Conservation (phyloP, 345 rosid genomes). For the Gossypium arboreum region DNA sequence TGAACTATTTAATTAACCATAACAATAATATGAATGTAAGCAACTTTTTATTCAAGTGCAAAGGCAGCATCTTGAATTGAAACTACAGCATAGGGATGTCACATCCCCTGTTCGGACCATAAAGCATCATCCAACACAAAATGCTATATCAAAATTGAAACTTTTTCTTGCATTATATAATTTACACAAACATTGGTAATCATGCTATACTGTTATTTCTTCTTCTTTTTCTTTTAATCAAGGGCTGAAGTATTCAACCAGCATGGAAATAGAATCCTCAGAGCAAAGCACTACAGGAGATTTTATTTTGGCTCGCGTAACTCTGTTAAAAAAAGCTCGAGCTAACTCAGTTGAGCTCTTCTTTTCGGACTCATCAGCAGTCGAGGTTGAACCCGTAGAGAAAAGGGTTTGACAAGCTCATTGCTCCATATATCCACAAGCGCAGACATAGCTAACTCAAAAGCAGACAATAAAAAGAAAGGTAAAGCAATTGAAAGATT, state of each 20-base stretch:
- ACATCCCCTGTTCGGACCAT: too few relatives aligned
- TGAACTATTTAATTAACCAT: too few relatives aligned
- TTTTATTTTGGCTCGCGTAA: not conserved
- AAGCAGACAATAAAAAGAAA: not conserved
- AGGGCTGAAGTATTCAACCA: conserved; percentile 11
- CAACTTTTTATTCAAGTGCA: too few relatives aligned
- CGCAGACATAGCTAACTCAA: conserved; percentile 29
- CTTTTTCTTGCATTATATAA: too few relatives aligned
- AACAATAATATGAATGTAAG: too few relatives aligned
- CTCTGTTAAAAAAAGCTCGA: not conserved
- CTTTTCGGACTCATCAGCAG: not conserved
- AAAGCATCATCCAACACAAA: too few relatives aligned
- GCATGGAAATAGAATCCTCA: conserved; percentile 3
- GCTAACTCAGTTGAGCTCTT: not conserved
- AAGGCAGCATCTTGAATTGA: too few relatives aligned
- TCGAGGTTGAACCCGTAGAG: not conserved
- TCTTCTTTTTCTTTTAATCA: not conserved
- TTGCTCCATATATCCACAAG: conserved; percentile 44
- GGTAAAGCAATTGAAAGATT: not conserved
- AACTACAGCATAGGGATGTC: too few relatives aligned
- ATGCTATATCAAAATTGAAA: too few relatives aligned
- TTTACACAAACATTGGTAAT: too few relatives aligned
- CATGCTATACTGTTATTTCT: not conserved
- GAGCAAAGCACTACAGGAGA: too few relatives aligned
- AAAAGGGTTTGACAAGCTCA: conserved; percentile 23